Base-by-base conservation (phyloP, 2,329 filamentous ascomycete species). In the Epichloe sylvatica region DNA sequence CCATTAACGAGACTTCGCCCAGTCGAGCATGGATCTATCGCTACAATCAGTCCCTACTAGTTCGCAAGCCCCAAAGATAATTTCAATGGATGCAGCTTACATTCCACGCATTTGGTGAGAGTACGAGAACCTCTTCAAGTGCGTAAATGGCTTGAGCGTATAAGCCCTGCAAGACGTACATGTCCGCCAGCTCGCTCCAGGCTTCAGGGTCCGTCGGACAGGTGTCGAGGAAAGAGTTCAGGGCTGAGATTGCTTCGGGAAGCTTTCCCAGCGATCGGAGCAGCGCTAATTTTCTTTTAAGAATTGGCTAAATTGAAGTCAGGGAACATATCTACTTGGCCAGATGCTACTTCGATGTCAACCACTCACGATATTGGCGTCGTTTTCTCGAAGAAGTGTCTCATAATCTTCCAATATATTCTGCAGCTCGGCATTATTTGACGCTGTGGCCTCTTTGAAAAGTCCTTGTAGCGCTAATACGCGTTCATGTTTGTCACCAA, bases 71-170 rank as follows among this genome's bases (percentile, higher is more conserved):
- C 49, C 34, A 52, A 11, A 17, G 42, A 41, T 39, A 30, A 12
- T 9, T 37, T 37, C 25, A 37, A 21, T 6, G 46, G 21, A 35
- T 25, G n/a, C 36, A 52, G 65, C 85, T 64, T 65, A 92, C 86
- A 71, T 94, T 97, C 90, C 92, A 98, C 19, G 91, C 87, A 70
- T 95, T 94, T 4, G 92, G 91, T 48, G 81, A 78, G 51, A 94
- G 74, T 47, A 97, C 72, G 42, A 98, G 67, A 19, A 94, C 88
- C 65, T 98, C 92, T 65, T 98, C 92, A 42, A 95, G 70, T 52
- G 88, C 84, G 65, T 84, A 95, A 46, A 95, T 81, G 38, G 89
- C 86, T 65, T 97, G 91, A 13, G 81, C 70, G 61, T 85, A 88
- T 58, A 91, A 68, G 1, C 84, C 87, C 62, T 91, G 84, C 19